phyloP scores from a whole-genome alignment of 163 green algal species.

The Picocystis sp. region DNA sequence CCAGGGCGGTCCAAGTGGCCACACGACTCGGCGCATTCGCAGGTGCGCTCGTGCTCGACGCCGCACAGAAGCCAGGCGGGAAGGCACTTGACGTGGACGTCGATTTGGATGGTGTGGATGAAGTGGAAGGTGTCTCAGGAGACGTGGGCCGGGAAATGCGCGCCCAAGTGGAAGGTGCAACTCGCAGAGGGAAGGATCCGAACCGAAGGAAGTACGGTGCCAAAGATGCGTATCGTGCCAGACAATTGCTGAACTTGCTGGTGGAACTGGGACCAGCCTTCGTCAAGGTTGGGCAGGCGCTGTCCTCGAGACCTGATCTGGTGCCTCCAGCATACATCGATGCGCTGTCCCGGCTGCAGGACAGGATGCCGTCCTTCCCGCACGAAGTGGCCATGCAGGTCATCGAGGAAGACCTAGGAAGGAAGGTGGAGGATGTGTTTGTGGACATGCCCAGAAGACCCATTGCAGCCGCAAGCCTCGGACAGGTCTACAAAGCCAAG shows the following conservation, averaged over 20 bases:
- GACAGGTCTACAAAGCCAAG: constrained; percentile 75
- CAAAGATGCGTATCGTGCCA: constrained; percentile 16
- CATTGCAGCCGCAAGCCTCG: constrained; percentile 76
- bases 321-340: constrained; percentile 80
- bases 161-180: no score
- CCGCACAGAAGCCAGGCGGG: no score
- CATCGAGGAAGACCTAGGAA: constrained; percentile 81
- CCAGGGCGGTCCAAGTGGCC: no score
- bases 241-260: constrained; percentile 49
- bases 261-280: constrained; percentile 56
- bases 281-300: constrained; percentile 73
- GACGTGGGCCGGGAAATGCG: no score
- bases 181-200: no score
- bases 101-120: no score
- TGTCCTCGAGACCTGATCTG: constrained; percentile 82
- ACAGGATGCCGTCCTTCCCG: constrained; percentile 54
- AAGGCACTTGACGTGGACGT: no score
- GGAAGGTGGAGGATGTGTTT: constrained; percentile 46
- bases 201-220: no score
- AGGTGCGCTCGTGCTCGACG: no score
- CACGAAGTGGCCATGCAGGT: constrained; percentile 36
- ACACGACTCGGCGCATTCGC: no score
- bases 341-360: constrained; percentile 67
- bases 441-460: constrained; percentile 49
- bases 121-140: no score